Percentiles rank a stretch among this genome's conserved stretches.
Conservation (phyloP, 2,329 filamentous ascomycete species). For the Coniosporium tulheliwenetii region DNA sequence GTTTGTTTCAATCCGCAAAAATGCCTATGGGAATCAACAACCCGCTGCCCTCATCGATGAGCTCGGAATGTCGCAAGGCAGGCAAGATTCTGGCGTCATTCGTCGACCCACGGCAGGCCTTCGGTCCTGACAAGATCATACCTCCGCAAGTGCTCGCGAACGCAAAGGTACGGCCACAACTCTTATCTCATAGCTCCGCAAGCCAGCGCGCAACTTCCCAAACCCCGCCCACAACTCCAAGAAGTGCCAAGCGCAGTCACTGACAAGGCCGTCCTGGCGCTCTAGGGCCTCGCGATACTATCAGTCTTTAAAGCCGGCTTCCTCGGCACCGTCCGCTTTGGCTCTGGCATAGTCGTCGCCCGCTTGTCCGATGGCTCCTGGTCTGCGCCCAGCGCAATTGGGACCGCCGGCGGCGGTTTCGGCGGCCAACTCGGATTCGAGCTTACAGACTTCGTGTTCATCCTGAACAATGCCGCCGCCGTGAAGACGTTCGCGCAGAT, state of each 20-base stretch:
- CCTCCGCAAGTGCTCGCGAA: slow-evolving; percentile 77
- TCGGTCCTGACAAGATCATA: slow-evolving; percentile 95
- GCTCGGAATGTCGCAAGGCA: slow-evolving; percentile 79
- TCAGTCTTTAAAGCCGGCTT: slow-evolving; percentile 81
- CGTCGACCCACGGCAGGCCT: slow-evolving; percentile 81
- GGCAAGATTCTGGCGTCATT: slow-evolving; percentile 92
- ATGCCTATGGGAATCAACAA: slow-evolving; percentile 37
- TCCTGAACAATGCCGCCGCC: slow-evolving; percentile 79
- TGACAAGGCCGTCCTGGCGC: no score
- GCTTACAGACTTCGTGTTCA: slow-evolving; percentile 91
- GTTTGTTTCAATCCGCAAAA: slow-evolving; percentile 3
- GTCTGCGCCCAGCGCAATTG: slow-evolving; percentile 71
- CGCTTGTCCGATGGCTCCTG: slow-evolving; percentile 62
- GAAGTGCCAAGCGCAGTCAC: neutral
- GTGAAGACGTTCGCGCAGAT: slow-evolving; percentile 90
- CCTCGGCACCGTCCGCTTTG: slow-evolving; percentile 67
- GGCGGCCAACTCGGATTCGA: slow-evolving; percentile 80
- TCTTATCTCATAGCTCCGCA: neutral
- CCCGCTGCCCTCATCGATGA: slow-evolving; percentile 35
- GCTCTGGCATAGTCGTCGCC: slow-evolving; percentile 68
- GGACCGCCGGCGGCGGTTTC: slow-evolving; percentile 66
- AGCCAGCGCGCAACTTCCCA: neutral
- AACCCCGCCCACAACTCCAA: slow-evolving; percentile 3
- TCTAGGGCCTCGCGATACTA: slow-evolving; percentile 62
- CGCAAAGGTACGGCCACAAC: slow-evolving; percentile 52